Conservation (phyloP, 257 asterid genomes). For the Gentiana straminea region DNA sequence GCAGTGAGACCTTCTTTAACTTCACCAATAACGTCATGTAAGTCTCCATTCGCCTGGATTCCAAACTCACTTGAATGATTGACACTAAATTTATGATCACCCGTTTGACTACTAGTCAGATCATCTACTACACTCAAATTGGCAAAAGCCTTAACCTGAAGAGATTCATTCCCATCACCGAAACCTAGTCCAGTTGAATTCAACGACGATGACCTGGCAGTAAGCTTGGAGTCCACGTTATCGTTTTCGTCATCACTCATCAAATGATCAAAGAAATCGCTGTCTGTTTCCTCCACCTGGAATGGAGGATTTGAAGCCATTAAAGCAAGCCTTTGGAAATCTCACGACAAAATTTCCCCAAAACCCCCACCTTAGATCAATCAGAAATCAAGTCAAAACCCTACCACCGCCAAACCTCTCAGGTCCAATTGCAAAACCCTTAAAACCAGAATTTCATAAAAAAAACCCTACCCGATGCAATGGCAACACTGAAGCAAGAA, state of each 20-base stretch:
- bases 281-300: conserved; percentile 93
- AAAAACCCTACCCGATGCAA: conserved; percentile 2
- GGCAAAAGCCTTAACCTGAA: conserved; percentile 60
- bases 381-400: conserved; percentile 21
- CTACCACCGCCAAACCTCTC: conserved; percentile 20
- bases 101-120: conserved; percentile 19
- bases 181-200: conserved; percentile 16
- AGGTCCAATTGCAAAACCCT: conserved; percentile 41
- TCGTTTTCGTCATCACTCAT: conserved; percentile 61
- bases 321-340: conserved; percentile 23
- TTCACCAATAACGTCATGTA: conserved; percentile 12
- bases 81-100: conserved; percentile 14
- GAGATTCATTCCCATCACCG: conserved; percentile 49
- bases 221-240: conserved; percentile 37
- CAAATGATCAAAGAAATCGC: conserved; percentile 86
- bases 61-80: conserved; percentile 17
- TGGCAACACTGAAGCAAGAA: too few species aligned
- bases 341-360: conserved; percentile 8
- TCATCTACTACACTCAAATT: conserved; percentile 45
- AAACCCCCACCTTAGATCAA: conserved; percentile 14
- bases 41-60: conserved; percentile 17
- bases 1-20: background rate
- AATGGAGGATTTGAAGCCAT: conserved; percentile 98
- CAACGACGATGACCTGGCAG: conserved; percentile 16
- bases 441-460: conserved; percentile 19